Evolutionary conservation across 2,329 filamentous ascomycete species (phyloP).

Genomic region (Diplodia mutila): DNA sequence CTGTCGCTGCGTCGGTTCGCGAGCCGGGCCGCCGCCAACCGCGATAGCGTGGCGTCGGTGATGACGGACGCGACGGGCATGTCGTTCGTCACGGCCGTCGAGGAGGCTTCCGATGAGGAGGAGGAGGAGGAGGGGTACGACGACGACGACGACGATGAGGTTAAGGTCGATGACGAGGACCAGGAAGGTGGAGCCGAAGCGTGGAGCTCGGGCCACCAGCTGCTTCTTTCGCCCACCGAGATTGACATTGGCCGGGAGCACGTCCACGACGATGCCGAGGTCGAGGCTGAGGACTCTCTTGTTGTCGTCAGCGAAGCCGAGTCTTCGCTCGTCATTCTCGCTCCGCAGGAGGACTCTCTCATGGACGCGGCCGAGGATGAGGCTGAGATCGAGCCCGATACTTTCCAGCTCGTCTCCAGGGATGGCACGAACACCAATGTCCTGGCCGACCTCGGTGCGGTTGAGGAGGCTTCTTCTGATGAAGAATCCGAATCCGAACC

Average conservation of each 20-base stretch:
- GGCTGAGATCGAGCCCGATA: not conserved
- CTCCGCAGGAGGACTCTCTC: not conserved
- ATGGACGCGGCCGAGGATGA: not conserved
- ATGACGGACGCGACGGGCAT: not conserved
- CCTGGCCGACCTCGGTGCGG: not conserved
- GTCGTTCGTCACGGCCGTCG: conserved; percentile 3
- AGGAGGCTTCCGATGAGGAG: not conserved
- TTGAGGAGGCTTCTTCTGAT: not conserved
- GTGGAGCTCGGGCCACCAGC: not conserved
- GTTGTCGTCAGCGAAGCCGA: not conserved
- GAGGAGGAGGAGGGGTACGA: not conserved
- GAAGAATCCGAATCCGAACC: not conserved
- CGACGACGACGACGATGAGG: not conserved
- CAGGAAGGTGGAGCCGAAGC: not conserved
- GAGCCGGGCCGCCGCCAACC: not conserved
- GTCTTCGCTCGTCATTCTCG: not conserved
- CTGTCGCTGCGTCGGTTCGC: too few relatives aligned
- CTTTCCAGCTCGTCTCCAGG: not conserved
- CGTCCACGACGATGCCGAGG: too few relatives aligned
- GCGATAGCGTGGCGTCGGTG: not conserved
- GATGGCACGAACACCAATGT: not conserved
- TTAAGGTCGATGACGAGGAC: not conserved
- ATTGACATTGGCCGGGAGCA: too few relatives aligned
- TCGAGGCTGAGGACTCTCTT: not conserved
- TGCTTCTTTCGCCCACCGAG: too few relatives aligned